Evolutionary conservation across 805 yeast genomes (phyloP), one percentile per base, ranked within the genome.

Genomic region (Henningerozyma blattae): DNA sequence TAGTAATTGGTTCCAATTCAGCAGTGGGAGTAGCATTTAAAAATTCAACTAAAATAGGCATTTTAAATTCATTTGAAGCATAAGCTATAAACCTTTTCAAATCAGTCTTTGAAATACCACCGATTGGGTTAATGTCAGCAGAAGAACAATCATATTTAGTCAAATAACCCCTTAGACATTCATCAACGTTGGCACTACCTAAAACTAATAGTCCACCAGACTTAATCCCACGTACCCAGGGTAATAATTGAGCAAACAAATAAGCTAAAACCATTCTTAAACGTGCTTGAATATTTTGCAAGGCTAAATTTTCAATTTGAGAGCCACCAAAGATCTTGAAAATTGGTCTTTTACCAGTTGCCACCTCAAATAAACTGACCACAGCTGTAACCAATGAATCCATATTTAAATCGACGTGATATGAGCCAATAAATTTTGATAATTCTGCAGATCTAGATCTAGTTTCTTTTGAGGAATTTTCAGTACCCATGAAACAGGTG

Each of bases 121-220:
- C 99, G 45, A 91, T 93, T 18, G 99, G 99, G 53, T 91, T 91
- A 39, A 91, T 73, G 61, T 91, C 99, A 1, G 98, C 98, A 14
- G 94, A 77, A 3, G 97, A 87, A 57, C 96, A 86, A 57, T 91
- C 99, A 58, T 91, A 91, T 54, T 91, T 91, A 8, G 99, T 91
- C 50, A 91, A 65, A 50, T 91, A 91, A 0, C 99, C 99, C 39
- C 99, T 67, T 39, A 91, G 62, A 47, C 95, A 86, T 55, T 91
- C 99, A 58, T 91, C 99, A 12, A 91, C 98, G 53, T 91, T 91
- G 3, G 97, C 96, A 50, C 94, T 79, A 1, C 98, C 98, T 33
- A 91, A 65, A 6, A 91, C 99, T 27, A 91, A 64, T 32, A 91
- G 59, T 0, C 97, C 96, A 17, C 76, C 68, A 31, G 68, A 63